Evolutionary conservation across 345 rosid species (phyloP).

Genomic region (Syzygium grande): DNA sequence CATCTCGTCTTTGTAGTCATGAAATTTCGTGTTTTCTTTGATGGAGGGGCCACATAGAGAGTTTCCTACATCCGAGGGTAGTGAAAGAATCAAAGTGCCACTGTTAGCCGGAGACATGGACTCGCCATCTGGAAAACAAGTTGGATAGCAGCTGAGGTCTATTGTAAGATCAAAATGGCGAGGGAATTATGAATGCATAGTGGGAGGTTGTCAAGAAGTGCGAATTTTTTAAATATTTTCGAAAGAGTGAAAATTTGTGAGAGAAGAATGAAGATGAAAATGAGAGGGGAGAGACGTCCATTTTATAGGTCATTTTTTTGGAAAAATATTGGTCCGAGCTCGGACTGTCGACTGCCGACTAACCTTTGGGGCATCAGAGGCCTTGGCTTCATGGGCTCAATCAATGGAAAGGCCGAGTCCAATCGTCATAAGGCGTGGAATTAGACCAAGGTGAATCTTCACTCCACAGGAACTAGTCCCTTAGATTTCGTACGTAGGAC

Average conservation of each 20-base stretch:
- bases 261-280: not conserved
- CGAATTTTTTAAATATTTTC: rapidly evolving
- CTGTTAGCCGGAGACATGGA: rapidly evolving
- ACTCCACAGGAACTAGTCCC: not conserved
- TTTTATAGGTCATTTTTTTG: not conserved
- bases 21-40: not conserved
- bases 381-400: too few relatives aligned
- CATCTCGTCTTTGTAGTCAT: not conserved
- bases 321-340: not conserved
- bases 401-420: not conserved
- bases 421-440: not conserved
- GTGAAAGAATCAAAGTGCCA: not conserved
- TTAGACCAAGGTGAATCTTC: not conserved
- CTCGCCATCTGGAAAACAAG: not conserved
- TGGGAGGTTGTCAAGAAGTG: not conserved
- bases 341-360: not conserved
- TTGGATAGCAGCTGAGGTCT: not conserved
- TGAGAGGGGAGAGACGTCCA: rapidly evolving
- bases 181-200: not conserved
- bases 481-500: not conserved
- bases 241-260: not conserved
- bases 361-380: not conserved
- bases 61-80: rapidly evolving
- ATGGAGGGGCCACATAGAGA: not conserved
- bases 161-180: not conserved